Evolutionary conservation across 2,329 filamentous ascomycete species (phyloP), one percentile per base, ranked within the genome.

Genomic region (Lachnellula suecica): DNA sequence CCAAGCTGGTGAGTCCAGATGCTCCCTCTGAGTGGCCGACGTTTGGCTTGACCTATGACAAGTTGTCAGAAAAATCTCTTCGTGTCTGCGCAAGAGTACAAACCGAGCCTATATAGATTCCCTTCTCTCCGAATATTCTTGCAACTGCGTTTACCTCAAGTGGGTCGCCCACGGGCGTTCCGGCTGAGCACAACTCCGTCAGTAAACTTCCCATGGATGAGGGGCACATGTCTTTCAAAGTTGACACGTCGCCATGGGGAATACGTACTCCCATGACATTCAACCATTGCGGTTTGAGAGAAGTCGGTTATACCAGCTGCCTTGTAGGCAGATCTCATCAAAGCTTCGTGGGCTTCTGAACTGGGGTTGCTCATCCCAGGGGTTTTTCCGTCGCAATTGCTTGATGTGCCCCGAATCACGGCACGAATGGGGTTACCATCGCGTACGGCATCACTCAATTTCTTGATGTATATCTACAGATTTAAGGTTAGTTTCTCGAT

Each of bases 351-450:
- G 0, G 75, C 73, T 3, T 60, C 49, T 1, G 66, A 63, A 74
- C 56, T 76, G 0, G 76, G 76, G 25, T 71, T 63, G 0, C 73
- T 73, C 23, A 78, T 72, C 4, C 73, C 72, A 2, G 68, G 61
- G 0, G 74, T 77, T 8, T 66, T 65, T 6, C 75, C 75, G 49
- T 77, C 73, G 44, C 73, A 69, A 47, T 75, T 77, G 4, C 68
- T 58, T 9, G 68, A 72, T 8, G 67, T 71, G 0, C 61, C 68
- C 15, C 70, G 62, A 23, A 78, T 74, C 2, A 77, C 62, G 5
- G 71, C 72, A 2, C 71, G 66, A 19, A 78, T 72, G 0, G 63
- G 63, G 56, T 79, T 70, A 3, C 66, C 64, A 35, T 74, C 71
- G 17, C 63, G 59, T 7, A 77, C 29, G 1, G 75, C 75, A 41